Percentiles rank a stretch among this genome's conserved stretches.
These are phyloP conservation scores for Meripilus lineatus DNA, from an alignment of 1,284 basidiomycete species.

Conservation along the genomic window DNA sequence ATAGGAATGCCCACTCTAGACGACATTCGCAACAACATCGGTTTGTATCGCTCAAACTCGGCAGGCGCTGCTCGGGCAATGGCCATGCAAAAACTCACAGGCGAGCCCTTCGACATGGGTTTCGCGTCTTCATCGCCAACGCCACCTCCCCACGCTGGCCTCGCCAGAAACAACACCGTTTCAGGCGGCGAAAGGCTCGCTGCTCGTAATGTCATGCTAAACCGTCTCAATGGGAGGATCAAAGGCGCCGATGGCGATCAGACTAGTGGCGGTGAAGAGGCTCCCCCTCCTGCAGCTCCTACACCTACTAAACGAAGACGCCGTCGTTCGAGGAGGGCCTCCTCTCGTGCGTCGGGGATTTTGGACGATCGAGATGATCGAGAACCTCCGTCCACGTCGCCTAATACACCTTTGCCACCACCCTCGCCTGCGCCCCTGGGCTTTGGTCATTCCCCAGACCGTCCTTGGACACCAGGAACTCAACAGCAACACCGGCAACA, in stretches of 20 bases:
- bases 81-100: slow-evolving; percentile 72
- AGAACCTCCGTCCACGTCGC: slow-evolving; percentile 53
- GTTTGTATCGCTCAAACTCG: slow-evolving; percentile 75
- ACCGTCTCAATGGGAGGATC: slow-evolving; percentile 55
- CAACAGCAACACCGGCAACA: slow-evolving; percentile 10
- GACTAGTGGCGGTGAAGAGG: slow-evolving; percentile 61
- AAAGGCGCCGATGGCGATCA: slow-evolving; percentile 60
- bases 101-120: slow-evolving; percentile 46
- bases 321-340: slow-evolving; percentile 54
- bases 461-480: slow-evolving; percentile 19
- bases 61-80: slow-evolving; percentile 58
- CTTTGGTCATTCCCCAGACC: slow-evolving; percentile 21
- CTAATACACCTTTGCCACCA: slow-evolving; percentile 58
- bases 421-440: slow-evolving; percentile 42
- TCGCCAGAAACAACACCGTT: slow-evolving; percentile 73
- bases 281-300: slow-evolving; percentile 34
- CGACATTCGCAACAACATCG: slow-evolving; percentile 46
- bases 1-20: slow-evolving; percentile 66
- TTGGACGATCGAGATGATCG: slow-evolving; percentile 70
- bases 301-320: slow-evolving; percentile 46
- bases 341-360: slow-evolving; percentile 42
- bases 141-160: slow-evolving; percentile 42
- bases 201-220: slow-evolving; percentile 61
- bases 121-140: slow-evolving; percentile 33
- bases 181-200: slow-evolving; percentile 71